Evolutionary conservation across 2,329 filamentous ascomycete genomes (phyloP).

Genomic region (Amphichorda felina): DNA sequence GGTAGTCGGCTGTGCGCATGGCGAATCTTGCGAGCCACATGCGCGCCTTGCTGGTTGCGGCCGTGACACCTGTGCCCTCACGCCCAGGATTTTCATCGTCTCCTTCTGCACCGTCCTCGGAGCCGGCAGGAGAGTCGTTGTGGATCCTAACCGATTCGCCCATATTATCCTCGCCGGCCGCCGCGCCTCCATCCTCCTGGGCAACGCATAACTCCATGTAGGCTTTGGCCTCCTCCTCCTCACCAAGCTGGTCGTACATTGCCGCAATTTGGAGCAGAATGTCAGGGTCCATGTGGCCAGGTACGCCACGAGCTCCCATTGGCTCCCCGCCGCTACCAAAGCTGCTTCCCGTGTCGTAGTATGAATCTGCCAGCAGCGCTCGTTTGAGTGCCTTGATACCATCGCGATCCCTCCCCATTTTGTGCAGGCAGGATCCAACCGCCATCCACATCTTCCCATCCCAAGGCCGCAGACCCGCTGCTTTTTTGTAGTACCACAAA

Average conservation of each 20-base stretch:
- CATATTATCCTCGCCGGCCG: conserved; percentile 24
- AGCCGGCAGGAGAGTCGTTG: conserved; percentile 34
- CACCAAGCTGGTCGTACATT: conserved; percentile 73
- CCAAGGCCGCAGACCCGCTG: conserved; percentile 83
- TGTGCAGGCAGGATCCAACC: conserved; percentile 81
- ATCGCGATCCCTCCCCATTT: conserved; percentile 76
- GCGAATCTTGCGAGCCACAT: conserved; percentile 87
- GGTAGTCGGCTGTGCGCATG: conserved; percentile 63
- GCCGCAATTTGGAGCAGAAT: conserved; percentile 80
- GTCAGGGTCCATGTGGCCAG: conserved; percentile 70
- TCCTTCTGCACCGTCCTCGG: conserved; percentile 25
- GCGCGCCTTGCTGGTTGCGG: conserved; percentile 81
- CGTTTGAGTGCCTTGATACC: conserved; percentile 93
- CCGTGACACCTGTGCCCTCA: conserved; percentile 72
- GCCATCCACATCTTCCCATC: conserved; percentile 99
- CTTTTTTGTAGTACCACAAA: conserved; percentile 94
- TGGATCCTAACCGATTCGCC: conserved; percentile 42
- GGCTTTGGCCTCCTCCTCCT: conserved; percentile 68
- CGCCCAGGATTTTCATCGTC: conserved; percentile 16
- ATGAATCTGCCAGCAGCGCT: conserved; percentile 76
- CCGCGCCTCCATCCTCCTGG: conserved; percentile 67
- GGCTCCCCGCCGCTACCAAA: conserved; percentile 34
- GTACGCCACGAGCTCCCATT: conserved; percentile 35
- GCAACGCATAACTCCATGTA: conserved; percentile 96
- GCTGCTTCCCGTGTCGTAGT: conserved; percentile 58